Percentiles rank a stretch among this genome's conserved stretches.
Conservation (phyloP, 176 grass and related monocot species). For the Aegilops tauschii region DNA sequence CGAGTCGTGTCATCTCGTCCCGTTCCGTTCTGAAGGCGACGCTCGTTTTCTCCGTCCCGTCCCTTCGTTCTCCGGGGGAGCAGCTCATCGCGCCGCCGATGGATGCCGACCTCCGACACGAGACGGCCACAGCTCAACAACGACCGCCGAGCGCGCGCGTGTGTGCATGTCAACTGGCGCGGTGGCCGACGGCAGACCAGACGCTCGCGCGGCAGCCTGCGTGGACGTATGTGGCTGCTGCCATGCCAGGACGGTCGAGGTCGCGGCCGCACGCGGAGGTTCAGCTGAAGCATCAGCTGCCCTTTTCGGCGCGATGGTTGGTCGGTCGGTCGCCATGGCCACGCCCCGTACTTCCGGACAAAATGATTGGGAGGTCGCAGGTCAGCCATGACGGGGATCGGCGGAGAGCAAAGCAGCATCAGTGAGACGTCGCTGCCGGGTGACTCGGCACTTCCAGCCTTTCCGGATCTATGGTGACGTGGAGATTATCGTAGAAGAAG, state of each 20-base stretch:
- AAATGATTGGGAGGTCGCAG: not conserved
- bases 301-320: not conserved
- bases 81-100: no score
- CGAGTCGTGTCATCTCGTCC: no score
- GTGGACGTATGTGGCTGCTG: not conserved
- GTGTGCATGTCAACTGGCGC: not conserved
- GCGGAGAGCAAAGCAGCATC: not conserved
- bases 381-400: not conserved
- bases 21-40: no score
- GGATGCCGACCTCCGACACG: constrained; percentile 16
- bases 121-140: not conserved
- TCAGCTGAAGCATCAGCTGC: not conserved
- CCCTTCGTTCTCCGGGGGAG: no score
- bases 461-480: no score
- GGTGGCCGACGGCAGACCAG: no score
- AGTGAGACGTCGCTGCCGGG: not conserved
- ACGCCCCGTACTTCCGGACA: not conserved
- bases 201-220: not conserved
- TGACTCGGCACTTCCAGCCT: no score
- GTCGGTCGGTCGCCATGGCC: not conserved
- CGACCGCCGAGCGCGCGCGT: not conserved
- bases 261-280: not conserved
- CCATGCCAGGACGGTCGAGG: not conserved
- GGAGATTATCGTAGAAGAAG: no score
- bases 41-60: no score